These are phyloP conservation scores for Prunus campanulata DNA, from an alignment of 306 rosid species.

Conservation along the genomic window DNA sequence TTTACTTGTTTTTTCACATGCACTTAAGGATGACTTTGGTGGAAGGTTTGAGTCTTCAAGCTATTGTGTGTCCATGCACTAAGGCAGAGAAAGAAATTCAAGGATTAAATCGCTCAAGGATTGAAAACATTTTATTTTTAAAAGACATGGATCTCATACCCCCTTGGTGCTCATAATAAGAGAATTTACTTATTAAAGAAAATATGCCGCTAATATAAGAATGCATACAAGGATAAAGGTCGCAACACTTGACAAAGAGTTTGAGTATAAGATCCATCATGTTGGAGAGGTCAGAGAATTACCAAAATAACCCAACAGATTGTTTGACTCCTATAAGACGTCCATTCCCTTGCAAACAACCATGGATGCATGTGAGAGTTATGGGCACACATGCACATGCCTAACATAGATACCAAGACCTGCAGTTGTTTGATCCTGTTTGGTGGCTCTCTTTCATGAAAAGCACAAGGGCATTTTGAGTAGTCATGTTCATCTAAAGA, in stretches of 20 bases:
- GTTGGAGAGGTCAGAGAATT: not conserved
- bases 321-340: not conserved
- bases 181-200: not conserved
- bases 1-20: not conserved
- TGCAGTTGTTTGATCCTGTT: not conserved
- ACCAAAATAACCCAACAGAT: not conserved
- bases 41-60: not conserved
- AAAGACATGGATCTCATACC: not conserved
- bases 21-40: not conserved
- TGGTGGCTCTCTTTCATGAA: not conserved
- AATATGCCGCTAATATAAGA: not conserved
- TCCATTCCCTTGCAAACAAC: no score
- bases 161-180: not conserved
- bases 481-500: no score
- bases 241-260: not conserved
- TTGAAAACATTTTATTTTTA: not conserved
- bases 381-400: no score
- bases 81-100: not conserved
- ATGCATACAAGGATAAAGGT: not conserved
- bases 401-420: no score
- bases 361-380: no score
- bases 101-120: not conserved
- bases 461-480: not conserved
- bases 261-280: not conserved
- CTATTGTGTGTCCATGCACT: not conserved